Base-by-base conservation (phyloP, 257 asterid genomes). In the Catharanthus roseus region DNA sequence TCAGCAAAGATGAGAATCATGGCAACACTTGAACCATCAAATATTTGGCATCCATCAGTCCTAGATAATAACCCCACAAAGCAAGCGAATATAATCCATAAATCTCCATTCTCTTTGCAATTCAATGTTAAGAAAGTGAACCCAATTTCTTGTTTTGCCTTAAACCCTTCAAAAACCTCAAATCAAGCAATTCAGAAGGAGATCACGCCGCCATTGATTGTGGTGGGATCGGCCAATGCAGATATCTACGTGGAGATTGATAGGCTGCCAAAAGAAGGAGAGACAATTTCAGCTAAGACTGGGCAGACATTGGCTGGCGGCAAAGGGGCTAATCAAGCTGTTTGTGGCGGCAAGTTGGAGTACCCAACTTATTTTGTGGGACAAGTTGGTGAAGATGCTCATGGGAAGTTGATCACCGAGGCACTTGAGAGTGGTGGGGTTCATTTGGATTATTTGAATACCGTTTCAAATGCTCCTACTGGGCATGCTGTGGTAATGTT, bases 211-310 rank as follows among this genome's bases (percentile, higher is more conserved):
- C 99, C 97, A 19, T 77, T 93, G 4, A 88, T 91, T 10, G 96
- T 91, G 72, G 99, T 93, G 72, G 99, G 99, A 69, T 93, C 99
- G 38, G 99, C 99, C 80, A 91, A 91, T 78, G 97, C 97, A 2
- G 96, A 93, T 67, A 88, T 93, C 11, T 93, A 89, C 63, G 96
- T 93, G 18, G 97, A 93, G 77, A 89, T 93, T 56, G 96, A 91
- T 24, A 81, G 99, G 63, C 77, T 93, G 11, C 99, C 96, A 2
- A 78, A 80, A 65, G 90, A 88, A 84, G 97, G 97, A 3, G 97
- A 93, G 80, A 93, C 97, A 7, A 69, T 93, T 2, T 86, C 96
- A 5, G 99, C 99, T 57, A 86, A 81, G 23, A 85, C 84, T 0
- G 97, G 96, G 9, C 89, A 86, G 56, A 89, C 96, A 3, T 77